phyloP scores from a whole-genome alignment of 2,329 filamentous ascomycete genomes.

The Nemania serpens region DNA sequence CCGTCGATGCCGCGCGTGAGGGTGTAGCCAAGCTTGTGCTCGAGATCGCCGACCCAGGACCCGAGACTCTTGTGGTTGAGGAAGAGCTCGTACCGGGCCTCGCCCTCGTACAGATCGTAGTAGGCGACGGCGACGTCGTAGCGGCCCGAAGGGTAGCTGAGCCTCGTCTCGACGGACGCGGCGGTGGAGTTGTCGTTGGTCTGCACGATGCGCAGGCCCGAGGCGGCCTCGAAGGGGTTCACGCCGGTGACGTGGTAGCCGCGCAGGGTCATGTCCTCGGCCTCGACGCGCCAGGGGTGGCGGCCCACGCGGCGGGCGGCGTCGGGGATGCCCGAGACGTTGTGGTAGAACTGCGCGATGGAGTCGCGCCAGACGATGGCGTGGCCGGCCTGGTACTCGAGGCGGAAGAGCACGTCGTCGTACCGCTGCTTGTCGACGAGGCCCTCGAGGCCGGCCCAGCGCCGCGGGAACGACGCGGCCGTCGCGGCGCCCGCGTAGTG shows the following conservation, averaged over 20 bases:
- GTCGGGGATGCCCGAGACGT: conserved; percentile 65
- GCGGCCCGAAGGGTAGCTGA: conserved; percentile 55
- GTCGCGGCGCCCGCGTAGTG: conserved; percentile 60
- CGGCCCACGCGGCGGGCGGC: conserved; percentile 58
- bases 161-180: conserved; percentile 52
- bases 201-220: conserved; percentile 58
- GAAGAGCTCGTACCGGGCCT: conserved; percentile 58
- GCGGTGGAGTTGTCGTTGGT: conserved; percentile 56
- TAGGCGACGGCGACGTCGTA: conserved; percentile 72
- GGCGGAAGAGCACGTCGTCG: conserved; percentile 61
- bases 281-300: conserved; percentile 70
- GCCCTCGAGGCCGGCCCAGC: conserved; percentile 60
- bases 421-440: conserved; percentile 65
- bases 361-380: conserved; percentile 72
- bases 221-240: conserved; percentile 64
- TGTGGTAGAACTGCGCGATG: conserved; percentile 67
- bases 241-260: conserved; percentile 61
- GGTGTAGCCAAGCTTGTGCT: conserved; percentile 62
- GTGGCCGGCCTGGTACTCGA: conserved; percentile 71
- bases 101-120: conserved; percentile 65
- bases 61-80: conserved; percentile 59
- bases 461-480: conserved; percentile 60
- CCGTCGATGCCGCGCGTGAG: conserved; percentile 65
- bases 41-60: conserved; percentile 63
- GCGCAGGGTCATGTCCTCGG: conserved; percentile 65